phyloP scores from a whole-genome alignment of 352 stramenopile genomes.

The Phytophthora litchii region DNA sequence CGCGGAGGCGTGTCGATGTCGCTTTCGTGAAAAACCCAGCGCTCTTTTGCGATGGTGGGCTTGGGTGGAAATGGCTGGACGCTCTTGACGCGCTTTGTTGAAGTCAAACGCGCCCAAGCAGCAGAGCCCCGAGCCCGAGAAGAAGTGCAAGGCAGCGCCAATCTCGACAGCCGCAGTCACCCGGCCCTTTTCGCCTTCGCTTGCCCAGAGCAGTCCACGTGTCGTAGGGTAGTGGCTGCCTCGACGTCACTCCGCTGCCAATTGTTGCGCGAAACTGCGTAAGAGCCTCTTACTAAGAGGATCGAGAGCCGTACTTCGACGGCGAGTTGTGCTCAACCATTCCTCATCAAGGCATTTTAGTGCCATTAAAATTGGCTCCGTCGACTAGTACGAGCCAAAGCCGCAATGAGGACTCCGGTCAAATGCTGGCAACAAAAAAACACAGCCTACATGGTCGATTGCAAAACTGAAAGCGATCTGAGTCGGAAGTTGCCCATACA shows the following conservation, averaged over 20 bases:
- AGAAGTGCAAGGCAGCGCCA: constrained; percentile 5
- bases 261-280: constrained; percentile 13
- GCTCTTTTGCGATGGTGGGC: too few relatives aligned
- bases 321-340: constrained; percentile 11
- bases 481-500: constrained; percentile 1
- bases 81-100: constrained; percentile 6
- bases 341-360: not conserved
- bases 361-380: not conserved
- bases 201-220: constrained; percentile 14
- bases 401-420: too few relatives aligned
- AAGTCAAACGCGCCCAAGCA: constrained; percentile 29
- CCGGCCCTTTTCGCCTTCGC: constrained; percentile 13
- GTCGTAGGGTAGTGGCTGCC: constrained; percentile 11
- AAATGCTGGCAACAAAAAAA: constrained; percentile 4
- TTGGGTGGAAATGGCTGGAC: constrained; percentile 1
- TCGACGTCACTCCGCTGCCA: constrained; percentile 29
- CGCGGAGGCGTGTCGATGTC: too few relatives aligned
- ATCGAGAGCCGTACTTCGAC: not conserved
- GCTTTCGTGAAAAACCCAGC: not conserved
- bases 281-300: too few relatives aligned
- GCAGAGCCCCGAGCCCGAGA: constrained; percentile 4
- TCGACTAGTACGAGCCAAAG: not conserved
- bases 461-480: constrained; percentile 5
- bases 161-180: constrained; percentile 9
- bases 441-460: not conserved